Base-by-base conservation (phyloP, 805 yeast species). In the Clavispora phyllophila region DNA sequence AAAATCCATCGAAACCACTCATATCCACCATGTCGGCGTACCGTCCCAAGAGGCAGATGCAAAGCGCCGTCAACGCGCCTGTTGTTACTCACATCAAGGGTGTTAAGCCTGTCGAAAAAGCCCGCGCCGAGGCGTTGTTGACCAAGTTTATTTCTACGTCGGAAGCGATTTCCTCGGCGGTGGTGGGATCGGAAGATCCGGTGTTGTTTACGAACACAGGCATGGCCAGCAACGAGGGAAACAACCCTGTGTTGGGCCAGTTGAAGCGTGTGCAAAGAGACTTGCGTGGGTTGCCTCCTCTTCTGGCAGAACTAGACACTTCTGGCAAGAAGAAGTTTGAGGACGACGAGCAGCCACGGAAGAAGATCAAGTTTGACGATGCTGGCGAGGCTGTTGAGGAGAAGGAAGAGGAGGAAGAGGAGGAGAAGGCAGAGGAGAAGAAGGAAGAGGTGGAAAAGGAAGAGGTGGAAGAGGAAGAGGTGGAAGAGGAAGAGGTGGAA, bases 261-360 rank as follows among this genome's bases (percentile, higher is more conserved):
- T 68, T 87, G 54, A 75, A 72, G 54, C 74, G 95, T 58, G 68
- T 85, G 32, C 91, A 83, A 57, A 75, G 95, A 63, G 87, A 84
- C 49, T 75, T 86, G 50, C 71, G 88, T 51, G 95, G 95, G 1
- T 72, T 87, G 44, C 91, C 95, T 9, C 95, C 95, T 28, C 54
- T 63, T 47, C 54, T 48, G 53, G 61, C 57, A 24, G 62, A 53
- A 35, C 51, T 52, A 27, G 49, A 46, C 27, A 14, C 40, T 10
- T 36, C 35, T 0, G 40, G 42, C 37, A 44, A 41, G 36, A 38
- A 43, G 15, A 41, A 34, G 4, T 41, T 36, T 10, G 48, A 45
- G 15, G 46, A 31, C 1, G 23, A 17, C 23, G 54, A 48, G 26
- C 44, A 28, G 33, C 41, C 52, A 28, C 41, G 41, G 31, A 62